Base-by-base conservation (phyloP, 805 yeast species). In the Yamadazyma phyllophila region DNA sequence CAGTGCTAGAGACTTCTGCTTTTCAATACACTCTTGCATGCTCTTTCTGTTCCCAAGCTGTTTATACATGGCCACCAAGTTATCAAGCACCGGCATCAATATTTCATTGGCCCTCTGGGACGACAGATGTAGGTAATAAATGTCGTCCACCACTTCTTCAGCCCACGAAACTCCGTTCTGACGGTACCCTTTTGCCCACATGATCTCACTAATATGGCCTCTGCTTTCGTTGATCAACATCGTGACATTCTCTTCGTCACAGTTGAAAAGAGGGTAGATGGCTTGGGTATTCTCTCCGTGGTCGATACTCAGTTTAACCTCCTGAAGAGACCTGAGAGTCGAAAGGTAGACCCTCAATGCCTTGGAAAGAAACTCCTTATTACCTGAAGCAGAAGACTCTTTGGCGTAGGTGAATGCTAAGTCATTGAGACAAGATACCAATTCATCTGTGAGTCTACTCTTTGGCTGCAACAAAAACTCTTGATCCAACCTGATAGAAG, bases 161-260 rank as follows among this genome's bases (percentile, higher is more conserved):
- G 64, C 61, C 76, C 76, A 70, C 2, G 68, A 55, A 34, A 68
- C 59, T 17, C 76, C 74, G 43, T 66, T 64, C 46, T 63, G 55
- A 46, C 62, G 61, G 52, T 52, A 65, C 6, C 74, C 74, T 49
- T 59, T 62, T 7, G 66, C 66, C 75, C 75, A 71, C 57, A 71
- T 60, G 12, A 71, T 56, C 51, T 71, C 76, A 44, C 71, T 58
- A 14, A 71, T 55, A 49, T 71, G 75, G 4, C 72, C 66, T 47
- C 63, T 65, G 38, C 60, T 52, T 36, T 66, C 73, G 35, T 67
- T 66, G 17, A 55, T 57, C 15, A 55, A 36, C 47, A 67, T 51
- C 26, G 45, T 50, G n/a, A 69, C 34, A 44, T 67, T 68, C 16
- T 55, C 56, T 11, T 46, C 46, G 35, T 57, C 58, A 52, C 72